Conservation (phyloP, 164 flowering plant genomes). For the Aristolochia fimbriata region DNA sequence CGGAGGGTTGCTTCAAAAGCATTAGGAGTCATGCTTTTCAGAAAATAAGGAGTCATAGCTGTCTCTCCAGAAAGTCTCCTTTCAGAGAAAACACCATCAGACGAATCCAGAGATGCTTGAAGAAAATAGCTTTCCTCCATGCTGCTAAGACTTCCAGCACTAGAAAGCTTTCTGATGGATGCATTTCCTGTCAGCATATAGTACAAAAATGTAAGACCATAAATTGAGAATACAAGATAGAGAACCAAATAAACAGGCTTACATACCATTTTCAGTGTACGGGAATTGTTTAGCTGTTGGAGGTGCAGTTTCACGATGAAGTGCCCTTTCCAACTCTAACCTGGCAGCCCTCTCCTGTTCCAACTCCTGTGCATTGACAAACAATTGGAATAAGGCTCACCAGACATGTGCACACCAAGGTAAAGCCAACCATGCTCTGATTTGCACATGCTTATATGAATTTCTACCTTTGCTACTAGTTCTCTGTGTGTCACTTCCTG, state of each 20-base stretch:
- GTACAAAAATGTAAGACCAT: not conserved
- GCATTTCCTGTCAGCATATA: conserved; percentile 31
- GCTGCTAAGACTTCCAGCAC: conserved; percentile 82
- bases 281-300: conserved; percentile 41
- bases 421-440: not conserved
- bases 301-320: conserved; percentile 34
- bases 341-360: conserved; percentile 76
- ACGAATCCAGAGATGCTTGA: conserved; percentile 87
- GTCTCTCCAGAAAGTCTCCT: conserved; percentile 48
- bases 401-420: not conserved
- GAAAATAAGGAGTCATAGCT: conserved; percentile 55
- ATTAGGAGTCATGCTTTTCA: conserved; percentile 88
- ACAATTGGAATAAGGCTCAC: not conserved
- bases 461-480: conserved; percentile 66
- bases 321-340: conserved; percentile 61
- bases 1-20: conserved; percentile 86
- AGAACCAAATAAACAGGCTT: not conserved
- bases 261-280: conserved; percentile 58
- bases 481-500: conserved; percentile 56
- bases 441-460: not conserved
- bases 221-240: not conserved
- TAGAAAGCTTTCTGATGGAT: conserved; percentile 60
- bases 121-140: conserved; percentile 92
- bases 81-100: conserved; percentile 51
- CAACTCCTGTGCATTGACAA: conserved; percentile 44